Percentiles rank a stretch among this genome's conserved stretches.
These are phyloP conservation scores for Sinapis alba DNA, from an alignment of 441 rosid genomes.

Conservation along the genomic window DNA sequence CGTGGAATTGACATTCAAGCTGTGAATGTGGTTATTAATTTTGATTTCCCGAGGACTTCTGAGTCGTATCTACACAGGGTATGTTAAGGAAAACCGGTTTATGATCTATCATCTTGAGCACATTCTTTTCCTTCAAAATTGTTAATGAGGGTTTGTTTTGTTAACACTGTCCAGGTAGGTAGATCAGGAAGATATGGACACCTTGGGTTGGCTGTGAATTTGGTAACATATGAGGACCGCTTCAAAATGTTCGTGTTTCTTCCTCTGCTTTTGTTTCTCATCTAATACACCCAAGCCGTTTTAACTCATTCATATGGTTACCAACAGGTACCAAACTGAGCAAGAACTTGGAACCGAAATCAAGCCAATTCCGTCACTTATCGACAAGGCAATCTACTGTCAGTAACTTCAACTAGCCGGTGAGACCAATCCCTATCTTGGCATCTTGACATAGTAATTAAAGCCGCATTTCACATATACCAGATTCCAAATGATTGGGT, in stretches of 20 bases:
- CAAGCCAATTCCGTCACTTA: constrained; percentile 85
- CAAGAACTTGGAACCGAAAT: constrained; percentile 92
- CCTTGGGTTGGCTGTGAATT: constrained; percentile 87
- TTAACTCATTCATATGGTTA: background rate
- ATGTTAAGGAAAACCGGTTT: background rate
- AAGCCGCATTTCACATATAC: background rate
- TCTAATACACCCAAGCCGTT: no score
- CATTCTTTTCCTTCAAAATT: background rate
- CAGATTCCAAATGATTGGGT: background rate
- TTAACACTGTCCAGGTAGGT: constrained; percentile 56
- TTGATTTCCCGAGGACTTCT: constrained; percentile 84
- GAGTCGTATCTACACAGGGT: constrained; percentile 94
- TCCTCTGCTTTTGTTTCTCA: constrained; percentile 3
- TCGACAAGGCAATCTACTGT: constrained; percentile 86
- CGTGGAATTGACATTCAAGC: constrained; percentile 95
- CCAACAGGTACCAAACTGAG: constrained; percentile 83
- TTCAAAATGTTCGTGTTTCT: constrained; percentile 63
- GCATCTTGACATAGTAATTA: background rate
- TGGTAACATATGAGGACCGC: constrained; percentile 87
- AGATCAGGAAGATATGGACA: constrained; percentile 91
- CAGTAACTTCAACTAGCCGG: constrained; percentile 35
- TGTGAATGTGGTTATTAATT: constrained; percentile 84
- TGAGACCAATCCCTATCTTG: background rate
- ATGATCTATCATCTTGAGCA: background rate
- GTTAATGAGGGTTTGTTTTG: constrained; percentile 3